Conservation (phyloP, 495 filamentous ascomycete species). For the Penicillium longicatenatum region DNA sequence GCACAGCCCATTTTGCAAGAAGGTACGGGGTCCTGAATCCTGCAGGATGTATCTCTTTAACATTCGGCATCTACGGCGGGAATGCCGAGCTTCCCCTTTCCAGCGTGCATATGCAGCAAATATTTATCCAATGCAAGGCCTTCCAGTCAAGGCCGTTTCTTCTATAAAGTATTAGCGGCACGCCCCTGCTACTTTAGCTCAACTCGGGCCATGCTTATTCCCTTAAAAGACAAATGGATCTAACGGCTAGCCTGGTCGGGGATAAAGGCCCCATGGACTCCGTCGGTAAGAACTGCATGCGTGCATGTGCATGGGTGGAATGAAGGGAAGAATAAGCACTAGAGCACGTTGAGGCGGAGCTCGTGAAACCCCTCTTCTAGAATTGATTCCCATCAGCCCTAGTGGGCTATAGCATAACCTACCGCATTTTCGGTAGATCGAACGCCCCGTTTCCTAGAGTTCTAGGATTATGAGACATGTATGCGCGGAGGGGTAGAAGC, state of each 20-base stretch:
- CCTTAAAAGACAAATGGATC: background rate
- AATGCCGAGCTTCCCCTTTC: background rate
- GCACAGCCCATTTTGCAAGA: background rate
- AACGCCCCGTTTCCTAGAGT: background rate
- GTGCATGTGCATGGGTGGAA: conserved; percentile 1
- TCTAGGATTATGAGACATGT: background rate
- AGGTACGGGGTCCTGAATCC: background rate
- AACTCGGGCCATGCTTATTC: background rate
- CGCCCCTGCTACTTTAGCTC: background rate
- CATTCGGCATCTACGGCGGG: background rate
- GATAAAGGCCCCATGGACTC: background rate
- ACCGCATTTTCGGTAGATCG: conserved; percentile 3
- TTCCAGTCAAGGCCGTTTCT: background rate
- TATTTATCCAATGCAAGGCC: conserved; percentile 8
- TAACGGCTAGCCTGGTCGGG: background rate
- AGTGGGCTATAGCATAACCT: conserved; percentile 7
- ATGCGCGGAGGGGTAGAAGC: background rate
- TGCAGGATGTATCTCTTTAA: conserved; percentile 3
- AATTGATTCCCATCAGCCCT: conserved; percentile 20
- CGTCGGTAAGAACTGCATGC: conserved; percentile 4
- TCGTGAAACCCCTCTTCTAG: conserved; percentile 13
- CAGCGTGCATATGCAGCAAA: background rate
- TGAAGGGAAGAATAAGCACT: conserved; percentile 21
- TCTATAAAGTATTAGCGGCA: background rate
- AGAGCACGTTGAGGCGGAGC: conserved; percentile 12